A percentile compares a stretch with the other conserved stretches of the same genome.
Conservation (phyloP, 129 eudicot species). For the Sambucus nigra region DNA sequence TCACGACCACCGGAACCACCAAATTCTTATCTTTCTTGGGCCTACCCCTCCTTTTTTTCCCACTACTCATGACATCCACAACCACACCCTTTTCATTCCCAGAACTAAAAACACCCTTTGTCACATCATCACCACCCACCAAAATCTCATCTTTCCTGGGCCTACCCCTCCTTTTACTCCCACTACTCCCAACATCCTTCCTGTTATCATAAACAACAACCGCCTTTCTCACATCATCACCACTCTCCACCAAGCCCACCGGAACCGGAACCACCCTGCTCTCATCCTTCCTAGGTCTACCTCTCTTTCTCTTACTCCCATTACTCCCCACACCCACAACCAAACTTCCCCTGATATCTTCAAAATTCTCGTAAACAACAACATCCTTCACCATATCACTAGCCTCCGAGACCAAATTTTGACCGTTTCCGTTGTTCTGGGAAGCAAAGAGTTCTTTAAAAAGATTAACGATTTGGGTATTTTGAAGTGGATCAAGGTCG, state of each 20-base stretch:
- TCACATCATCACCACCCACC: too few relatives aligned
- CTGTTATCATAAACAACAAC: conserved; percentile 1
- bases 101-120: too few relatives aligned
- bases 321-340: conserved; percentile 7
- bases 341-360: not conserved
- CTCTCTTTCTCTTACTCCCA: conserved; percentile 41
- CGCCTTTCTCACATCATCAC: not conserved
- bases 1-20: too few relatives aligned
- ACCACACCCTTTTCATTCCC: too few relatives aligned
- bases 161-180: too few relatives aligned
- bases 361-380: not conserved
- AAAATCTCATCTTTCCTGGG: too few relatives aligned
- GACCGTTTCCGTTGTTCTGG: conserved; percentile 3
- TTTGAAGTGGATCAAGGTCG: conserved; percentile 48
- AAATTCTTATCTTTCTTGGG: too few relatives aligned
- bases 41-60: too few relatives aligned
- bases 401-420: conserved; percentile 19
- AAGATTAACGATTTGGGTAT: conserved; percentile 35
- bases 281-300: conserved; percentile 42
- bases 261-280: not conserved
- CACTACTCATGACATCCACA: too few relatives aligned
- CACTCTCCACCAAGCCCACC: not conserved
- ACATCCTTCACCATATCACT: conserved; percentile 1
- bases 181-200: too few relatives aligned
- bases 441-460: conserved; percentile 41